Conservation (phyloP, 768 basidiomycete species). For the Phaeolepiota aurea region DNA sequence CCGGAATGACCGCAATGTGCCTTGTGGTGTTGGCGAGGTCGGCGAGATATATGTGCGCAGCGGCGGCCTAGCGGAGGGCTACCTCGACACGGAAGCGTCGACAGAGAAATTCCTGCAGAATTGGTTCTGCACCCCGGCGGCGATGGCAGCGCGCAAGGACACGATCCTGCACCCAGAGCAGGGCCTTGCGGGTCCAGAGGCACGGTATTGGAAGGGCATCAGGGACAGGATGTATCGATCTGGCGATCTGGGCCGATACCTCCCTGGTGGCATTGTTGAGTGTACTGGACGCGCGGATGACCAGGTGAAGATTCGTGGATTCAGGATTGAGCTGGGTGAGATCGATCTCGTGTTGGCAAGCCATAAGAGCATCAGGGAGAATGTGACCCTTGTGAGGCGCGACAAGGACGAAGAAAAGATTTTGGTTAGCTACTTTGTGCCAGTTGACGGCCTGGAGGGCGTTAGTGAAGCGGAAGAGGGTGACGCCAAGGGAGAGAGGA, state of each 20-base stretch:
- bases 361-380: constrained; percentile 92
- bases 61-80: constrained; percentile 93
- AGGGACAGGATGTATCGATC: constrained; percentile 97
- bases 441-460: constrained; percentile 65
- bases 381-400: constrained; percentile 91
- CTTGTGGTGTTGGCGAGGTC: constrained; percentile 92
- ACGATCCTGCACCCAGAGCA: constrained; percentile 56
- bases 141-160: constrained; percentile 47
- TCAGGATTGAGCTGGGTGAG: constrained; percentile 96
- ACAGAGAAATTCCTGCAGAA: constrained; percentile 89
- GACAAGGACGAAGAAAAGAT: constrained; percentile 99
- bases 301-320: constrained; percentile 98
- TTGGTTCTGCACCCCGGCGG: constrained; percentile 66
- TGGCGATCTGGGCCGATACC: constrained; percentile 92
- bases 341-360: constrained; percentile 94
- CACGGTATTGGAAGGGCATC: constrained; percentile 86
- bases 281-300: constrained; percentile 97
- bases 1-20: constrained; percentile 71
- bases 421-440: constrained; percentile 94
- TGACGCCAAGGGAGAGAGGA: constrained; percentile 51
- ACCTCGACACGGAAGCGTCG: constrained; percentile 76
- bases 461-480: constrained; percentile 57
- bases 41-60: constrained; percentile 98
- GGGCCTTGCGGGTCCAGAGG: constrained; percentile 60
- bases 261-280: constrained; percentile 88